These are phyloP conservation scores for Blastobotrys arbuscula DNA, from an alignment of 1,139 yeast genomes.

Conservation along the genomic window DNA sequence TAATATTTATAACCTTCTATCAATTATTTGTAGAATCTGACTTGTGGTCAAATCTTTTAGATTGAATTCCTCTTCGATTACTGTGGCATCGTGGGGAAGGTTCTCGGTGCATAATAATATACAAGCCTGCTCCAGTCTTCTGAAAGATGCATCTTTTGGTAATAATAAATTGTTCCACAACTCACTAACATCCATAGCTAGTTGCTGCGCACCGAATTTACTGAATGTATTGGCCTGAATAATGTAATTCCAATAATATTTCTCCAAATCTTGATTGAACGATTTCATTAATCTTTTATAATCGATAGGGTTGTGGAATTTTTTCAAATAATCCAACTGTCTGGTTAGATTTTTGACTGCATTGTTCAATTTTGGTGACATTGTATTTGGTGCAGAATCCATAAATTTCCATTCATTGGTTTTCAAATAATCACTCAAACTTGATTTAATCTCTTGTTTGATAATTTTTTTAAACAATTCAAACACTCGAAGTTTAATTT, in stretches of 20 bases:
- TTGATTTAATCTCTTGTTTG: constrained; percentile 44
- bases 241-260: constrained; percentile 51
- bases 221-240: constrained; percentile 62
- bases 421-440: constrained; percentile 50
- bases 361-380: constrained; percentile 36
- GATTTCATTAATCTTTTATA: constrained; percentile 25
- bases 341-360: constrained; percentile 37
- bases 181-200: constrained; percentile 48
- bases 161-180: constrained; percentile 36
- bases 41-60: constrained; percentile 15
- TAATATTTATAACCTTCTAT: background rate
- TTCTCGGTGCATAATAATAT: constrained; percentile 18
- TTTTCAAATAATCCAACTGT: constrained; percentile 37
- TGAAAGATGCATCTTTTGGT: constrained; percentile 27
- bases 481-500: constrained; percentile 39
- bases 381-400: constrained; percentile 15
- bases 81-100: background rate
- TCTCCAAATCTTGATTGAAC: constrained; percentile 45
- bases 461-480: constrained; percentile 43
- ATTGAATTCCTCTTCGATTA: background rate
- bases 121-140: constrained; percentile 21
- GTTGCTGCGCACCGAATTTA: constrained; percentile 49
- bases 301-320: constrained; percentile 32
- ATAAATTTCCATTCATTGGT: constrained; percentile 25
- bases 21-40: constrained; percentile 18